Base-by-base conservation (phyloP, 805 yeast species). In the Yamadazyma olivae region DNA sequence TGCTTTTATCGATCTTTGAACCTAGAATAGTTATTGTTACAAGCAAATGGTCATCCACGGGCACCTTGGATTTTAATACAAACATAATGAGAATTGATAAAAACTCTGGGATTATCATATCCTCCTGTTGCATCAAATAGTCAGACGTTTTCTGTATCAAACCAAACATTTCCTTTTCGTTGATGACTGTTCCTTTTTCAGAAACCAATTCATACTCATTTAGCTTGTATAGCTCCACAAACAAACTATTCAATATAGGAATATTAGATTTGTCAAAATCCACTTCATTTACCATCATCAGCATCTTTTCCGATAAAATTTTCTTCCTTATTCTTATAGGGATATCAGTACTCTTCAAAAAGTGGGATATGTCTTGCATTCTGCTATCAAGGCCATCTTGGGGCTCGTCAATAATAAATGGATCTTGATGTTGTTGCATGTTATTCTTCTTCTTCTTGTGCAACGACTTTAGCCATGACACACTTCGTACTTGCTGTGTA, bases 21-120 rank as follows among this genome's bases (percentile, higher is more conserved):
- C 60, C 67, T 36, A 66, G 42, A 6, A 54, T 59, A 5, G 59
- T 50, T 0, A 64, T 43, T 19, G 48, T 45, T 1, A 56, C 58
- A 29, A 61, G 43, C 3, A 54, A 35, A 13, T 39, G 37, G 1
- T 54, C 35, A 2, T 62, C 49, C 4, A 54, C 16, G 2, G 26
- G 30, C 8, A 37, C 16, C 4, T 40, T 25, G 6, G 45, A 33
- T 30, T 43, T 38, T 16, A 55, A 35, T 18, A 57, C 43, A 15
- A 43, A 33, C 21, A 42, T 48, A 2, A 61, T 53, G 22, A 62
- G 28, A 2, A 51, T 30, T 1, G 58, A 49, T 41, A 64, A 40
- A 44, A 45, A 64, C 34, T 50, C 51, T 3, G 71, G 69, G 9
- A 56, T 48, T 43, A 28, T 53, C 7, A 29, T 22, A 3, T 13